Base-by-base conservation (phyloP, 2,329 filamentous ascomycete species). In the Penicillium sumatraense region DNA sequence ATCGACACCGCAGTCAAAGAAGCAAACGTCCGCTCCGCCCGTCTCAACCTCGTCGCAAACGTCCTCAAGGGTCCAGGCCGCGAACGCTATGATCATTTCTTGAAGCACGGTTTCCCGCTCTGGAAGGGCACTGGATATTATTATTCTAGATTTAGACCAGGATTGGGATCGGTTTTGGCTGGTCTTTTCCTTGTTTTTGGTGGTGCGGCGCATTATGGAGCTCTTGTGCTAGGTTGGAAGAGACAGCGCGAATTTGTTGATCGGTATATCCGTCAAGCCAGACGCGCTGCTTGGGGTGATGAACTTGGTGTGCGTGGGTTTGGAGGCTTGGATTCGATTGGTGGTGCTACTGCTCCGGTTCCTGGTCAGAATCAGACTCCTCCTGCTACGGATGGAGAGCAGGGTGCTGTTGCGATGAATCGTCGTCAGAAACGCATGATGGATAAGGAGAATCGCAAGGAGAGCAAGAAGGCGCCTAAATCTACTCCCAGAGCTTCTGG, bases 81-180 rank as follows among this genome's bases (percentile, higher is more conserved):
- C 60, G 89, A 91, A 65, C 89, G 95, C 60, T 99, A 99, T 76
- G 93, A 99, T 73, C 89, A 97, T 75, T 99, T 98, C 80, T 78
- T 98, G 57, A 79, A 81, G 73, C 92, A 98, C 75, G 95, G 95
- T 58, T 99, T 99, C 80, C 95, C 95, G 27, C 86, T 86, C 53
- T 99, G 95, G 95, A 93, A 93, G 79, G 95, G 95, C 55, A 97
- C 93, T 41, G 93, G 95, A 59, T 99, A 99, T 83, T 99, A 98
- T 83, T 99, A 99, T 80, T 87, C 87, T 68, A 88, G 95, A 54
- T 97, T 93, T 83, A 86, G 95, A 18, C 95, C 95, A 1, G 95
- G 95, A 8, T 80, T 98, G 41, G 91, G 91, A 56, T 90, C 90
- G 13, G 95, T 96, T 42, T 75, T 98, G 49, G 58, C 88, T 23